Conservation (phyloP, 306 rosid genomes). For the Quercus variabilis region DNA sequence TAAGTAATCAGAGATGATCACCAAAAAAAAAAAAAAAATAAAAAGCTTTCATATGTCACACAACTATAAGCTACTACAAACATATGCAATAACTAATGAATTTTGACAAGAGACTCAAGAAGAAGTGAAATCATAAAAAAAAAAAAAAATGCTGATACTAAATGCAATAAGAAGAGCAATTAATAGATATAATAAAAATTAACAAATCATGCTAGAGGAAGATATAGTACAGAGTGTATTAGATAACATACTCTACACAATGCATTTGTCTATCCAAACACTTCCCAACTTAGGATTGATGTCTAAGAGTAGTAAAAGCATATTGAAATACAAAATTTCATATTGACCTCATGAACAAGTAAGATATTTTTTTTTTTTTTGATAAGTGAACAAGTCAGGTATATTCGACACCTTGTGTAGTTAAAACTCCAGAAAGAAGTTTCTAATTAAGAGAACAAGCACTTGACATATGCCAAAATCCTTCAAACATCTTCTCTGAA, state of each 20-base stretch:
- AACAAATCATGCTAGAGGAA: not conserved
- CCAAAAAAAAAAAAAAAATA: not conserved
- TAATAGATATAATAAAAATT: not conserved
- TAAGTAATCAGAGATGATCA: constrained; percentile 1
- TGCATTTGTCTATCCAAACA: not conserved
- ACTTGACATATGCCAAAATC: not conserved
- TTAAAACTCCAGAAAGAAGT: not conserved
- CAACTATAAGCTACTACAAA: not conserved
- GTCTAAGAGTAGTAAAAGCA: not conserved
- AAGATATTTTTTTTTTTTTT: not conserved
- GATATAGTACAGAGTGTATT: not conserved
- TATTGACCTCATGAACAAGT: not conserved
- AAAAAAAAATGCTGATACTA: not conserved
- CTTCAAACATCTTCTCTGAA: too few species aligned
- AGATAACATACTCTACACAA: not conserved
- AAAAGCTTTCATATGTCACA: not conserved
- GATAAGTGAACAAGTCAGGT: not conserved
- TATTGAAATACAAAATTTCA: not conserved
- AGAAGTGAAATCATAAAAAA: not conserved
- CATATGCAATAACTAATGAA: not conserved
- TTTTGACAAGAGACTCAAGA: not conserved
- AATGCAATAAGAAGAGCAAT: not conserved
- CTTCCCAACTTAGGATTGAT: not conserved
- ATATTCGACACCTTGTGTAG: not conserved
- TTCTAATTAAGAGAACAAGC: not conserved